A percentile compares a stretch with the other conserved stretches of the same genome.
phyloP scores from a whole-genome alignment of 1,139 yeast species.

The Pichia sp. region DNA sequence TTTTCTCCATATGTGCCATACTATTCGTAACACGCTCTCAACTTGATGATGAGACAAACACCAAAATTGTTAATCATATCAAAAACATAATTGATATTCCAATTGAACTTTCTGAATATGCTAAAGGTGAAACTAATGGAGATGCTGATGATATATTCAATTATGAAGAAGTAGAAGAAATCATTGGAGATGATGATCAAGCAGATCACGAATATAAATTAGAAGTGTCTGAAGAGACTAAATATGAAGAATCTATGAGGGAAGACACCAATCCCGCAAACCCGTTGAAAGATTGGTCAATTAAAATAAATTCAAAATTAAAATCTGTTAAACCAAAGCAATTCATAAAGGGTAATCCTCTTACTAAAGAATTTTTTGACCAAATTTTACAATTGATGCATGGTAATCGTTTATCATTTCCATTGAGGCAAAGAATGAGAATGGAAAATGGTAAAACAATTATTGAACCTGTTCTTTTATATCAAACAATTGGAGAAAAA shows the following conservation, averaged over 20 bases:
- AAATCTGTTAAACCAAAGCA: conserved; percentile 20
- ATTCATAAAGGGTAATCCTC: conserved; percentile 23
- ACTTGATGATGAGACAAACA: not conserved
- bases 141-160: not conserved
- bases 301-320: conserved; percentile 17
- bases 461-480: conserved; percentile 25
- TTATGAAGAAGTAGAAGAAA: too few relatives aligned
- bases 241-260: conserved; percentile 1
- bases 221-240: not conserved
- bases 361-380: conserved; percentile 24
- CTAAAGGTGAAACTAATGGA: not conserved
- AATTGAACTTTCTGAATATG: not conserved
- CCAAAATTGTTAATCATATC: not conserved
- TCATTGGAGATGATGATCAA: not conserved
- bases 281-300: conserved; percentile 10
- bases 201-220: not conserved
- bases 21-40: not conserved
- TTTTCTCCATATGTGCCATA: not conserved
- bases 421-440: conserved; percentile 23
- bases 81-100: not conserved
- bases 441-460: conserved; percentile 27
- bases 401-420: conserved; percentile 24
- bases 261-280: conserved; percentile 8
- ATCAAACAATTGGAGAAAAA: conserved; percentile 20
- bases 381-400: conserved; percentile 24